Conservation (phyloP, 177 flowering plant genomes). For the Vitis hybrid region DNA sequence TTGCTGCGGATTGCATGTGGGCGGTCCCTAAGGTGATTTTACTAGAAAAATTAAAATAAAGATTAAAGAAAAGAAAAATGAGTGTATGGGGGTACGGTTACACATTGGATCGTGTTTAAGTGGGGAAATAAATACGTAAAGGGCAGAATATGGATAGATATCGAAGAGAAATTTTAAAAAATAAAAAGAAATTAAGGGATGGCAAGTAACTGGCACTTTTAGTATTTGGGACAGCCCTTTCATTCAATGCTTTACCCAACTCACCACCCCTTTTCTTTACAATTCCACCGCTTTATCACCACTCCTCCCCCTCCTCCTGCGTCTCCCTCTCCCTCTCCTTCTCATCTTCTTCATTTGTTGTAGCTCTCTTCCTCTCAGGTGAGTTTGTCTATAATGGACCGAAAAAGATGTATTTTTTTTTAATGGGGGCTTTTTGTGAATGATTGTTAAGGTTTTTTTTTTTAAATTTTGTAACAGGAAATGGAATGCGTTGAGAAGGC, state of each 20-base stretch:
- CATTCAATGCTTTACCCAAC: conserved; percentile 74
- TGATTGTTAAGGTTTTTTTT: conserved; percentile 7
- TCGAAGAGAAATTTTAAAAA: neutral
- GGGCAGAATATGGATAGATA: neutral
- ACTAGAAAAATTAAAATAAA: too few relatives aligned
- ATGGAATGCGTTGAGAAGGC: conserved; percentile 52
- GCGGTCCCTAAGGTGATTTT: too few relatives aligned
- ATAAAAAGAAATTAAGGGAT: neutral
- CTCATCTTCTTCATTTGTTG: conserved; percentile 9
- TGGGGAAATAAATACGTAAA: too few relatives aligned
- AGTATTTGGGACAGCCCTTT: conserved; percentile 13
- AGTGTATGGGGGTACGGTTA: too few relatives aligned
- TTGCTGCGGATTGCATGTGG: too few relatives aligned
- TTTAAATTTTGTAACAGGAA: conserved; percentile 16
- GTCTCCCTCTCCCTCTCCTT: neutral
- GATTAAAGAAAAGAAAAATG: too few relatives aligned
- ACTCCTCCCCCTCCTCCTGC: conserved; percentile 8
- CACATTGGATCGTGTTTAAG: too few relatives aligned
- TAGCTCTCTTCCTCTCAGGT: conserved; percentile 16
- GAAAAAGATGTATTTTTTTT: neutral
- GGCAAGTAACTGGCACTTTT: too few relatives aligned
- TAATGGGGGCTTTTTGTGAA: neutral
- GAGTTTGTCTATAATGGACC: neutral
- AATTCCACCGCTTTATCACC: conserved; percentile 23
- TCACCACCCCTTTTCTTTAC: conserved; percentile 33